phyloP scores from a whole-genome alignment of 2,329 filamentous ascomycete species.

The Lachnellula hyalina region DNA sequence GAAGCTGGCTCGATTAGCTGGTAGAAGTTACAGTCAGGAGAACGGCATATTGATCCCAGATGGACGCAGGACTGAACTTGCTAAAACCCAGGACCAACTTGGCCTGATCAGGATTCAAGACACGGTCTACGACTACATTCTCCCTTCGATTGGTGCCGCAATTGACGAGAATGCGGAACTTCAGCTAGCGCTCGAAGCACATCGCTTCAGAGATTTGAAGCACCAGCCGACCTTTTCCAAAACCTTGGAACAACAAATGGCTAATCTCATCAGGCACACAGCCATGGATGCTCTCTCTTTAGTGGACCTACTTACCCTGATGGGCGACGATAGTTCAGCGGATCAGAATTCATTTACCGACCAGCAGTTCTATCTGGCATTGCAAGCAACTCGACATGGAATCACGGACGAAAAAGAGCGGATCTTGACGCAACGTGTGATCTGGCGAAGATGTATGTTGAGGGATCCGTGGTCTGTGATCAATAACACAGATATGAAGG shows the following conservation, averaged over 20 bases:
- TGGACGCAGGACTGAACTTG: constrained; percentile 34
- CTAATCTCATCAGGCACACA: constrained; percentile 64
- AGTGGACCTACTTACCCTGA: constrained; percentile 76
- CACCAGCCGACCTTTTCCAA: constrained; percentile 61
- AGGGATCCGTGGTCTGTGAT: constrained; percentile 79
- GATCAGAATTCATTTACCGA: constrained; percentile 43
- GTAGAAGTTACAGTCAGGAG: constrained; percentile 39
- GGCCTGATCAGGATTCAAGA: constrained; percentile 68
- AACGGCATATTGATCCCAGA: constrained; percentile 26
- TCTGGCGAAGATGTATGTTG: constrained; percentile 85
- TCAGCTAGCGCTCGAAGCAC: constrained; percentile 65
- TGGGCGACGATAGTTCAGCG: constrained; percentile 41
- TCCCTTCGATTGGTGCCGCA: constrained; percentile 61
- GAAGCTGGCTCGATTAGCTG: constrained; percentile 72
- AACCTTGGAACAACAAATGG: constrained; percentile 66
- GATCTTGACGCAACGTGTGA: constrained; percentile 51
- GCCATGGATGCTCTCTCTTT: constrained; percentile 60
- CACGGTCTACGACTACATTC: constrained; percentile 64
- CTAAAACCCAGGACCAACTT: constrained; percentile 25
- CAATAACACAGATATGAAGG: constrained; percentile 71
- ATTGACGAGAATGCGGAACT: constrained; percentile 76
- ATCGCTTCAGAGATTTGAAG: constrained; percentile 46
- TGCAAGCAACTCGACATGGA: constrained; percentile 40
- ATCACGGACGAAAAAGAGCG: constrained; percentile 51
- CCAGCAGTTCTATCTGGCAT: constrained; percentile 60